Evolutionary conservation across 2,329 filamentous ascomycete genomes (phyloP).

Genomic region (Fusarium brevicatenulatum): DNA sequence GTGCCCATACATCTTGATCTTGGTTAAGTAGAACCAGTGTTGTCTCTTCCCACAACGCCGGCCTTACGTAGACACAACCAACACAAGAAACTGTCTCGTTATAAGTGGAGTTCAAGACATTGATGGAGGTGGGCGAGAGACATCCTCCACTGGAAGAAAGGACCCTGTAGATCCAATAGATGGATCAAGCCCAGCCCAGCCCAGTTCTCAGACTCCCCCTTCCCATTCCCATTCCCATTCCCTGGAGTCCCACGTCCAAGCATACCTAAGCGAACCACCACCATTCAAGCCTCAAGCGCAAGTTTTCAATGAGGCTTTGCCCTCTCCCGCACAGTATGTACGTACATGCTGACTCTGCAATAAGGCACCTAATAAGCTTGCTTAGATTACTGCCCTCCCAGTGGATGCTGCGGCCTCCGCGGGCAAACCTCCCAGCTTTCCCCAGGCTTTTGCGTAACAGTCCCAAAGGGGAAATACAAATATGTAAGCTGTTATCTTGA

Average conservation of each 20-base stretch:
- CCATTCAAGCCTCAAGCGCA: slow-evolving; percentile 32
- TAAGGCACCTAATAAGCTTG: background rate
- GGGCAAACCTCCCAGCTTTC: slow-evolving; percentile 25
- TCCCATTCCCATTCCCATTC: slow-evolving; percentile 35
- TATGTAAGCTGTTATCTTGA: slow-evolving; percentile 5
- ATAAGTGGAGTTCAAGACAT: slow-evolving; percentile 31
- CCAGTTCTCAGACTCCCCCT: slow-evolving; percentile 14
- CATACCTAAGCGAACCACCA: slow-evolving; percentile 17
- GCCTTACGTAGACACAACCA: slow-evolving; percentile 8
- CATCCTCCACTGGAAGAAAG: slow-evolving; percentile 26
- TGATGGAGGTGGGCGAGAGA: slow-evolving; percentile 23
- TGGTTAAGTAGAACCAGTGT: background rate
- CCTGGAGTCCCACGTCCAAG: slow-evolving; percentile 13
- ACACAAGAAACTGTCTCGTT: slow-evolving; percentile 7
- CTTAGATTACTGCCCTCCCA: background rate
- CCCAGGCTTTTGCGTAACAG: slow-evolving; percentile 28
- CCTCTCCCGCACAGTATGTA: slow-evolving; percentile 7
- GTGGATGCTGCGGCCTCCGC: slow-evolving; percentile 12
- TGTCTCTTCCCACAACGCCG: slow-evolving; percentile 3
- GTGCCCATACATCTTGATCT: slow-evolving; percentile 18
- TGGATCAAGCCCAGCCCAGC: slow-evolving; percentile 8
- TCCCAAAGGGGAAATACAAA: slow-evolving; percentile 32
- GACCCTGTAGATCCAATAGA: slow-evolving; percentile 43
- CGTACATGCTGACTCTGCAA: background rate
- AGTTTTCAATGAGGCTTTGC: slow-evolving; percentile 8